These are phyloP conservation scores for Diutina neorugosa DNA, from an alignment of 1,139 yeast genomes.

Conservation along the genomic window DNA sequence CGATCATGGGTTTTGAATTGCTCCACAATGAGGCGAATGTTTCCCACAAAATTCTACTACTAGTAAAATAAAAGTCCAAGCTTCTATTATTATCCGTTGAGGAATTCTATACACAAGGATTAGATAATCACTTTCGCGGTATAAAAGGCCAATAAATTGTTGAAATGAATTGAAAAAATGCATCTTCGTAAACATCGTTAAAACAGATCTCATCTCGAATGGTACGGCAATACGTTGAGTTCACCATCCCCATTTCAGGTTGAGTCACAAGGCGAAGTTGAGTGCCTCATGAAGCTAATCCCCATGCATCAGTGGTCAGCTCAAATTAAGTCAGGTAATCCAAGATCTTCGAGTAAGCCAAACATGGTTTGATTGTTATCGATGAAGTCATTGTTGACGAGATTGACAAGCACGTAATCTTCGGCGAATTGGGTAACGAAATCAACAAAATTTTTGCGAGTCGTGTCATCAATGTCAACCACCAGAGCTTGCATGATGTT, in stretches of 20 bases:
- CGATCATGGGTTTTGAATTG: no score
- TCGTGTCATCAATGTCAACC: conserved; percentile 11
- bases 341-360: conserved; percentile 10
- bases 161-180: conserved; percentile 4
- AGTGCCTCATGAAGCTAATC: conserved; percentile 2
- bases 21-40: no score
- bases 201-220: neutral
- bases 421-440: conserved; percentile 42
- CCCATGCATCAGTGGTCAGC: neutral
- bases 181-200: conserved; percentile 3
- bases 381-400: conserved; percentile 81
- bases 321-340: neutral
- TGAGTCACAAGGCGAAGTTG: neutral
- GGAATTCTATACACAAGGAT: conserved; percentile 4
- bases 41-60: neutral
- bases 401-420: conserved; percentile 66
- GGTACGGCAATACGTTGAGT: neutral
- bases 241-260: neutral
- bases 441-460: conserved; percentile 12
- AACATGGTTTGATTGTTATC: conserved; percentile 39
- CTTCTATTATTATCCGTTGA: conserved; percentile 3
- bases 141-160: conserved; percentile 3
- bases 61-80: neutral
- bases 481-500: conserved; percentile 34
- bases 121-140: neutral